A percentile compares a stretch with the other conserved stretches of the same genome.
Conservation (phyloP, 108 stramenopile species). For the Cyclotella atomus region DNA sequence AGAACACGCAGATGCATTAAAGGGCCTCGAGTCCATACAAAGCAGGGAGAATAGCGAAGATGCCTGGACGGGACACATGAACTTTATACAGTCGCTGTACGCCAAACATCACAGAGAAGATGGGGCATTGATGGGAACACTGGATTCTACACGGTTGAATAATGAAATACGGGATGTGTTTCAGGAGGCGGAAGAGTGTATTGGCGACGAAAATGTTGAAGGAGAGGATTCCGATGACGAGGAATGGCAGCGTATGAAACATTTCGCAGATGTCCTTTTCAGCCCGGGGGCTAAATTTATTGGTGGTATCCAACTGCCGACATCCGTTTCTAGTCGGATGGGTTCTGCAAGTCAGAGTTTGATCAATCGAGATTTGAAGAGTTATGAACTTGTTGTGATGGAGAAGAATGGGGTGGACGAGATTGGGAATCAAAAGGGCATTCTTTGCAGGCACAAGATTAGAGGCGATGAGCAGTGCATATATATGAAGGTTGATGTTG, state of each 20-base stretch:
- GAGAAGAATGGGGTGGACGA: slow-evolving; percentile 39
- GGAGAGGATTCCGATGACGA: neutral
- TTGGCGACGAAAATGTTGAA: neutral
- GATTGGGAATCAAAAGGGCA: slow-evolving; percentile 33
- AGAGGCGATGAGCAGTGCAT: slow-evolving; percentile 43
- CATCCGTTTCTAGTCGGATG: neutral
- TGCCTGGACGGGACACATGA: slow-evolving; percentile 13
- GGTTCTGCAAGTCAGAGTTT: slow-evolving; percentile 3
- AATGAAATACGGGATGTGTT: neutral
- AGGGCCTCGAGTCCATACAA: slow-evolving; percentile 10
- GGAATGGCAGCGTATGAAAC: slow-evolving; percentile 11
- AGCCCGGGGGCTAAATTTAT: slow-evolving; percentile 35
- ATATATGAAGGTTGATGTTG: slow-evolving; percentile 27
- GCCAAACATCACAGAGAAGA: neutral
- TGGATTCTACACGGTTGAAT: neutral
- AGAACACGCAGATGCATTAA: slow-evolving; percentile 28
- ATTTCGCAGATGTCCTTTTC: slow-evolving; percentile 32
- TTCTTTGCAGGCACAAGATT: slow-evolving; percentile 37
- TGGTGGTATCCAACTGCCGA: slow-evolving; percentile 25
- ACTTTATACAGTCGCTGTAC: neutral
- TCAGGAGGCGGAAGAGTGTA: neutral
- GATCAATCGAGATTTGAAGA: slow-evolving; percentile 8
- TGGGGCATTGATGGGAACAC: neutral
- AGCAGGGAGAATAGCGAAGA: neutral
- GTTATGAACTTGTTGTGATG: slow-evolving; percentile 43